Evolutionary conservation across 2,329 filamentous ascomycete species (phyloP), one percentile per base, ranked within the genome.

Genomic region (Chrysoporthe deuterocubensis): DNA sequence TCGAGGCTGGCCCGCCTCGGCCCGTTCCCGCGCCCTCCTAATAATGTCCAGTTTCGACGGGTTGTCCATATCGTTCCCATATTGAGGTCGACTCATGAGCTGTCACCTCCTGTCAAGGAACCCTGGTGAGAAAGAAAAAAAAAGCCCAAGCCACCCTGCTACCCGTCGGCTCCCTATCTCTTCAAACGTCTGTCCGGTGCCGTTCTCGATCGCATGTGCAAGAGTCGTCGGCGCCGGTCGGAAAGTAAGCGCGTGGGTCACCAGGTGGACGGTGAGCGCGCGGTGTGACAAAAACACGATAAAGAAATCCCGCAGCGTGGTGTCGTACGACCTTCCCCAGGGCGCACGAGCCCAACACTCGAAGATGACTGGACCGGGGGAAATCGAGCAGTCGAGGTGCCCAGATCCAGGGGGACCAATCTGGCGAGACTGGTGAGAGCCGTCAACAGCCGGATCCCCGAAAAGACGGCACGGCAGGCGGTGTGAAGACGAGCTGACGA

Each of bases 1-100:
- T 42, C 77, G 76, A 40, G 76, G 74, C 50, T 75, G 67, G 46
- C 81, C 83, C 69, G 79, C 81, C 73, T 82, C 79, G 67, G 82
- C 82, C 71, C 80, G 81, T 75, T 88, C 85, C 76, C 86, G 83
- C 50, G 85, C 86, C 75, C 81, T 83, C 76, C 77, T 83, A 72
- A 87, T 82, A 69, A 86, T 87, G 74, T 84, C 84, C 72, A 77
- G 80, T 77, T 73, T 74, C 70, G 78, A 73, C 73, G 78, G 74
- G 77, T 78, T 79, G 71, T 86, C 85, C 84, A 84, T 84, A 71
- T 78, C 78, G 76, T 78, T 81, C 78, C 81, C 85, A 87, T 87
- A 78, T 81, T 86, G 82, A 74, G 76, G 74, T 76, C 79, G 81
- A 83, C 81, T 87, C 86, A 87, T 88, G 82, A 83, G 75, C 71